Percentiles rank a stretch among this genome's conserved stretches.
Evolutionary conservation across 257 asterid species (phyloP).

Genomic region (Solanum chiquidenum): DNA sequence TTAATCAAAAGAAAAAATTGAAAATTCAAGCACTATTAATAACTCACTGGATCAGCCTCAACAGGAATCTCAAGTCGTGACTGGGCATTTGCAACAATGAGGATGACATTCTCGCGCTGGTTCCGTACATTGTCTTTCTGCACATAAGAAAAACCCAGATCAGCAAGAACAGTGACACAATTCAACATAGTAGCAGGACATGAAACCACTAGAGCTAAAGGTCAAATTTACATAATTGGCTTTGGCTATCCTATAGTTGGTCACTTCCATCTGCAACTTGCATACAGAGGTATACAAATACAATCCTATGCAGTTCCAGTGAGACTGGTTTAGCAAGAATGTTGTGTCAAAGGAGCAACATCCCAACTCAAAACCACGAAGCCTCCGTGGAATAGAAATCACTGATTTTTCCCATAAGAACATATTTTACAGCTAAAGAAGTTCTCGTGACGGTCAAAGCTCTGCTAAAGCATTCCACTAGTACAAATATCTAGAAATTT

Average conservation of each 20-base stretch:
- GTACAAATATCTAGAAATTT: neutral
- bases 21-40: neutral
- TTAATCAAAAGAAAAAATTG: neutral
- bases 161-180: neutral
- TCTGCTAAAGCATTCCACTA: neutral
- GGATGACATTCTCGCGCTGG: conserved; percentile 91
- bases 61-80: conserved; percentile 68
- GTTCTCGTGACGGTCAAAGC: neutral
- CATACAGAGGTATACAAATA: neutral
- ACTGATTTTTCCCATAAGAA: neutral
- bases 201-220: neutral
- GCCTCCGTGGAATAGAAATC: neutral
- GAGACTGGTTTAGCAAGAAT: neutral
- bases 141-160: conserved; percentile 4
- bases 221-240: neutral
- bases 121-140: conserved; percentile 92
- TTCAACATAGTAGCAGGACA: neutral
- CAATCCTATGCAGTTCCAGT: neutral
- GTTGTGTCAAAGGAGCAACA: neutral
- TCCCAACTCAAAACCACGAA: neutral
- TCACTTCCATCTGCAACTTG: neutral
- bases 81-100: conserved; percentile 79
- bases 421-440: neutral
- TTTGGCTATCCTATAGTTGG: neutral
- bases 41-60: conserved; percentile 77